These are phyloP conservation scores for Picocystis sp. DNA, from an alignment of 163 green algal genomes.

Conservation along the genomic window DNA sequence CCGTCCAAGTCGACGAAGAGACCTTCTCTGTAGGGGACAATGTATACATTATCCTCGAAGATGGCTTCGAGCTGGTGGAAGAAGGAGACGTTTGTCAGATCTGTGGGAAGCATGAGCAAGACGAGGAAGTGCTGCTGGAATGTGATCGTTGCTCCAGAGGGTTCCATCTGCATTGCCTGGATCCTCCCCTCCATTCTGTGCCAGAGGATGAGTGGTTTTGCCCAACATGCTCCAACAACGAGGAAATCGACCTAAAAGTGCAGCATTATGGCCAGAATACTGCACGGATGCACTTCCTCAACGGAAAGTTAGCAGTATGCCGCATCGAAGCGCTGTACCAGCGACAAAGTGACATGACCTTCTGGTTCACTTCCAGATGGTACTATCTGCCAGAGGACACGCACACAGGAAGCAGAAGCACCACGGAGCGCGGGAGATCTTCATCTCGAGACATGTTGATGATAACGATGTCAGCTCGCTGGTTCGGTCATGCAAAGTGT, in stretches of 20 bases:
- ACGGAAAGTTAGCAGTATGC: constrained; percentile 18
- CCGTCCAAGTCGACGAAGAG: neutral
- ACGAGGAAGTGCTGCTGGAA: constrained; percentile 50
- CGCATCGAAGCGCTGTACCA: constrained; percentile 24
- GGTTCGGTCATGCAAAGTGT: constrained; percentile 16
- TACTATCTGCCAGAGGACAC: constrained; percentile 72
- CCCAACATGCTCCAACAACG: constrained; percentile 28
- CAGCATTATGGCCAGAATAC: constrained; percentile 9
- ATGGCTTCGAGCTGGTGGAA: constrained; percentile 4
- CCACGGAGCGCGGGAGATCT: constrained; percentile 68
- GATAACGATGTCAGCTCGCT: constrained; percentile 17
- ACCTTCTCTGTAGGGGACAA: constrained; percentile 1
- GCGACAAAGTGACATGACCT: constrained; percentile 11
- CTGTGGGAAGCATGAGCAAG: constrained; percentile 17
- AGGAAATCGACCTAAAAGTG: constrained; percentile 1
- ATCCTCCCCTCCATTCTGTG: constrained; percentile 45
- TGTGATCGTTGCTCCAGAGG: constrained; percentile 69
- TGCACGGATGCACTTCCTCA: constrained; percentile 30
- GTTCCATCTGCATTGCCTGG: constrained; percentile 70
- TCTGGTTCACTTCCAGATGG: constrained; percentile 16
- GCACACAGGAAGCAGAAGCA: constrained; percentile 52
- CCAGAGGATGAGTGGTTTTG: constrained; percentile 73
- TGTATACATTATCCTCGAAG: constrained; percentile 4
- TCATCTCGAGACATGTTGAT: constrained; percentile 34
- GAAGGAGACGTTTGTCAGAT: constrained; percentile 28